phyloP scores from a whole-genome alignment of 208 protist genomes.

The Trypanosoma conorhini region DNA sequence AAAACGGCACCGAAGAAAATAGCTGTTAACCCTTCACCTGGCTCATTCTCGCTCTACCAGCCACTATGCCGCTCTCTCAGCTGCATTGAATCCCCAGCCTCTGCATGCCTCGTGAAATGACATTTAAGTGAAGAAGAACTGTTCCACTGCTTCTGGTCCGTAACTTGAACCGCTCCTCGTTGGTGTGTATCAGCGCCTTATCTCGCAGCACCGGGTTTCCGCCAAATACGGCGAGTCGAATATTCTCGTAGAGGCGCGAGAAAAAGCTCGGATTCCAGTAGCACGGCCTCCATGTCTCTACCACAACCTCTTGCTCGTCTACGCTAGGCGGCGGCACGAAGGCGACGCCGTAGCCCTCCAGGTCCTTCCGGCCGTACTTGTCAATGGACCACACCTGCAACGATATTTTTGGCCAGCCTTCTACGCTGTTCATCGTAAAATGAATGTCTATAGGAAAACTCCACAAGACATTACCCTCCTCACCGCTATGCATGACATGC shows the following conservation, averaged over 20 bases:
- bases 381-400: conserved; percentile 91
- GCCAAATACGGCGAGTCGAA: conserved; percentile 72
- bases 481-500: conserved; percentile 70
- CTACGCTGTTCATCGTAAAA: conserved; percentile 66
- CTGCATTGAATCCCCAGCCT: conserved; percentile 28
- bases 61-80: conserved; percentile 2
- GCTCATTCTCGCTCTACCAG: background rate
- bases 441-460: conserved; percentile 87
- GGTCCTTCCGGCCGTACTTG: conserved; percentile 80
- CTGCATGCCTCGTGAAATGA: conserved; percentile 74
- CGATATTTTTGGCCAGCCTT: conserved; percentile 90
- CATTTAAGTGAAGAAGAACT: conserved; percentile 65
- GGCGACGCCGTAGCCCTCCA: conserved; percentile 84
- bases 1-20: background rate
- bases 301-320: conserved; percentile 63
- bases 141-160: conserved; percentile 77
- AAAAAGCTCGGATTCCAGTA: conserved; percentile 78
- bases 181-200: conserved; percentile 77
- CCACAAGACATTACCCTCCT: conserved; percentile 58
- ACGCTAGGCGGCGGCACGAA: conserved; percentile 70
- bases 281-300: conserved; percentile 77
- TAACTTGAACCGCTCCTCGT: conserved; percentile 83
- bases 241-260: conserved; percentile 50
- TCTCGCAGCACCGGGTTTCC: conserved; percentile 83
- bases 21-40: background rate